phyloP scores from a whole-genome alignment of 257 asterid species.

The Gentiana straminea region DNA sequence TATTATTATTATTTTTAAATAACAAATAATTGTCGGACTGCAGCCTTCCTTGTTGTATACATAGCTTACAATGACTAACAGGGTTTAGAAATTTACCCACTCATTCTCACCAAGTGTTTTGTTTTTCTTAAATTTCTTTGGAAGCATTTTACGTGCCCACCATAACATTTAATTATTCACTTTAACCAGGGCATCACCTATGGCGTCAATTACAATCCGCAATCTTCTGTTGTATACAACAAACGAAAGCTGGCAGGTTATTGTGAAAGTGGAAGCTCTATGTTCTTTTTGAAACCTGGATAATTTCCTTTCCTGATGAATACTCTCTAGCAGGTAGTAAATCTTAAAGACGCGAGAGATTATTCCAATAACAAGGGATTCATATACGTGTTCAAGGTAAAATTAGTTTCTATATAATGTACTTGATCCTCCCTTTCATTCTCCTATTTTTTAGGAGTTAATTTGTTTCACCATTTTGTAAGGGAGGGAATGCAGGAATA shows the following conservation, averaged over 20 bases:
- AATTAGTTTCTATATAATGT: conserved; percentile 7
- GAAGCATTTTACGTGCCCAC: conserved; percentile 4
- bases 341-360: conserved; percentile 95
- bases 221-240: conserved; percentile 90
- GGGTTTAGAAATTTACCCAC: too few relatives aligned
- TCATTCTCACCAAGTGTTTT: too few relatives aligned
- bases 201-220: conserved; percentile 92
- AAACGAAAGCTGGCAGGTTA: conserved; percentile 90
- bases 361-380: conserved; percentile 82
- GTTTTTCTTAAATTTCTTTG: conserved; percentile 8
- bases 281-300: conserved; percentile 13
- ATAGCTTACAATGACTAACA: too few relatives aligned
- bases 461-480: too few relatives aligned
- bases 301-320: conserved; percentile 11
- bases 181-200: conserved; percentile 89
- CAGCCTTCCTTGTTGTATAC: too few relatives aligned
- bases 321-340: conserved; percentile 59
- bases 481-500: too few relatives aligned
- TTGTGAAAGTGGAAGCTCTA: conserved; percentile 11
- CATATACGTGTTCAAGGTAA: conserved; percentile 93
- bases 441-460: too few relatives aligned
- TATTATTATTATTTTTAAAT: too few relatives aligned
- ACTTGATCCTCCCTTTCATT: conserved; percentile 1
- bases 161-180: conserved; percentile 4
- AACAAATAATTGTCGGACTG: too few relatives aligned